Evolutionary conservation across 2,329 filamentous ascomycete species (phyloP).

Genomic region (Zasmidium angulare): DNA sequence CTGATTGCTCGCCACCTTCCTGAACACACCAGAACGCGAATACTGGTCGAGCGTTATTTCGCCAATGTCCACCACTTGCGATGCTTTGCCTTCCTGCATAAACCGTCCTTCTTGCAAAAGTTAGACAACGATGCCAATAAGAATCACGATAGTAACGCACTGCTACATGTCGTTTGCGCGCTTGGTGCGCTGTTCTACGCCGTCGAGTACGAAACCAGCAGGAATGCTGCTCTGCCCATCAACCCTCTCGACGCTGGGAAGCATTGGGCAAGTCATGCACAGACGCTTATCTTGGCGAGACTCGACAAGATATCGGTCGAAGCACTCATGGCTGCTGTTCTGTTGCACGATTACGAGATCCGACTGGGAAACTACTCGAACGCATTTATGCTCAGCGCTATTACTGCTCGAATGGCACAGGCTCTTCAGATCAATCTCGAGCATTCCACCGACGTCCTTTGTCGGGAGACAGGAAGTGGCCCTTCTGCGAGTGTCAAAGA

Average conservation of each 20-base stretch:
- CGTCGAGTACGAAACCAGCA: conserved; percentile 18
- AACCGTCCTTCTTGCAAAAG: conserved; percentile 24
- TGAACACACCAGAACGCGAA: conserved; percentile 18
- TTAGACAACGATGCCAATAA: conserved; percentile 23
- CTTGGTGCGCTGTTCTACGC: conserved; percentile 25
- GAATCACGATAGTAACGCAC: conserved; percentile 22
- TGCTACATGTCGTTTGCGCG: conserved; percentile 26
- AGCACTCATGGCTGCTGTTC: conserved; percentile 26
- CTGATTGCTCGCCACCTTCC: conserved; percentile 18
- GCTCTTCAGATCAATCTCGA: conserved; percentile 28
- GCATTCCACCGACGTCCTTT: conserved; percentile 26
- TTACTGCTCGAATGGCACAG: conserved; percentile 27
- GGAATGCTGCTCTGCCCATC: conserved; percentile 13
- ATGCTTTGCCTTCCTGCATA: conserved; percentile 28
- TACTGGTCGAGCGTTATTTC: conserved; percentile 26
- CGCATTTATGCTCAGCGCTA: conserved; percentile 27
- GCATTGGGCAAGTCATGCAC: conserved; percentile 25
- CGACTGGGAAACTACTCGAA: conserved; percentile 26
- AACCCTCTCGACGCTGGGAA: conserved; percentile 24
- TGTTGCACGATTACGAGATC: conserved; percentile 27
- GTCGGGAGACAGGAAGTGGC: conserved; percentile 19
- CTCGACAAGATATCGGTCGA: conserved; percentile 26
- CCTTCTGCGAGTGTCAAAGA: conserved; percentile 28
- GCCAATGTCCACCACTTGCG: conserved; percentile 25
- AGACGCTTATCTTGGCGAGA: conserved; percentile 23